These are phyloP conservation scores for Parathielavia hyrcaniae DNA, from an alignment of 495 filamentous ascomycete genomes.

Conservation along the genomic window DNA sequence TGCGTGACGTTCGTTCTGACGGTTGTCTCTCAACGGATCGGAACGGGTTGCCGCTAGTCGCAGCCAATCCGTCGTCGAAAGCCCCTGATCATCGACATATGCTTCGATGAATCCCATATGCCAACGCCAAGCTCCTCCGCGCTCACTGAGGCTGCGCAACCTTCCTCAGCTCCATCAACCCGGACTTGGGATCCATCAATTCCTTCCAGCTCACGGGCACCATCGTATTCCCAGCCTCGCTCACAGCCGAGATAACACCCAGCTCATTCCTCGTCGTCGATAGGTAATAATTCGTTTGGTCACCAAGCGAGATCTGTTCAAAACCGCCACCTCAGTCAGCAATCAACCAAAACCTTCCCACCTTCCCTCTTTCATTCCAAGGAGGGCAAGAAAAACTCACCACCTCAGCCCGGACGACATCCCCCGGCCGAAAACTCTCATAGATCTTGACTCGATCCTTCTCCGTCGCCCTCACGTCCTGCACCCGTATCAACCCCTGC, in stretches of 20 bases:
- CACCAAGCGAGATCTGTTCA: constrained; percentile 79
- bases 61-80: not conserved
- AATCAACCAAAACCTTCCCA: not conserved
- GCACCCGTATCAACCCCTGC: constrained; percentile 60
- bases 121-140: not conserved
- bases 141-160: constrained; percentile 73
- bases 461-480: constrained; percentile 92
- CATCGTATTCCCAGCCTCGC: constrained; percentile 83
- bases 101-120: not conserved
- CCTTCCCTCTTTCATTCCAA: not conserved
- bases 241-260: constrained; percentile 89
- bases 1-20: not conserved
- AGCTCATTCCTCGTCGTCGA: constrained; percentile 83
- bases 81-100: not conserved
- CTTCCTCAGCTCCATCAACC: constrained; percentile 72
- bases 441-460: constrained; percentile 88
- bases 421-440: constrained; percentile 87
- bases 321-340: constrained; percentile 11
- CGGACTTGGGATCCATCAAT: constrained; percentile 78
- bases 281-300: constrained; percentile 90
- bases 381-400: constrained; percentile 44
- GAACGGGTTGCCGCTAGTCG: not conserved
- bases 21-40: not conserved
- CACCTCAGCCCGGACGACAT: constrained; percentile 85
- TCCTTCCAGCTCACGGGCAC: constrained; percentile 92